phyloP scores from a whole-genome alignment of 805 yeast species.

The Ogataea ganodermae region DNA sequence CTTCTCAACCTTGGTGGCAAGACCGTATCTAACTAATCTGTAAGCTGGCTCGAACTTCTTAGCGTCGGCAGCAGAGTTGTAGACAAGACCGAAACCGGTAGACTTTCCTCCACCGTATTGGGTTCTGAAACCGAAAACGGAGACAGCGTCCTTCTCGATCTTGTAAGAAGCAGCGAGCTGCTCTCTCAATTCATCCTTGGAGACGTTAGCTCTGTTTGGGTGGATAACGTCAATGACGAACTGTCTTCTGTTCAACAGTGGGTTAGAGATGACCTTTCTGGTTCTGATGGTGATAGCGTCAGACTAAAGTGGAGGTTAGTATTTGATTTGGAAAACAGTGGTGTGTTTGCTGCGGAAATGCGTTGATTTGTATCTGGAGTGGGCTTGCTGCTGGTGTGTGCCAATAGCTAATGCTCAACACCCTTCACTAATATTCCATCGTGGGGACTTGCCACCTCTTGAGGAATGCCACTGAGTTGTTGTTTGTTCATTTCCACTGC shows the following conservation, averaged over 20 bases:
- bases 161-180: conserved; percentile 61
- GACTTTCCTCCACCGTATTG: conserved; percentile 99
- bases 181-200: conserved; percentile 98
- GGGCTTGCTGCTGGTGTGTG: too few species aligned
- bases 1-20: conserved; percentile 94
- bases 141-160: conserved; percentile 68
- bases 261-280: conserved; percentile 98
- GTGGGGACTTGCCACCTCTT: too few species aligned
- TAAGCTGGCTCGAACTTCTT: conserved; percentile 98
- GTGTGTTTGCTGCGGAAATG: not conserved
- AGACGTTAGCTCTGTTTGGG: conserved; percentile 99
- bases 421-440: too few species aligned
- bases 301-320: conserved; percentile 53
- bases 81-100: conserved; percentile 98
- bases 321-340: not conserved
- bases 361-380: too few species aligned
- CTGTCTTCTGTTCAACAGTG: conserved; percentile 98
- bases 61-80: conserved; percentile 97
- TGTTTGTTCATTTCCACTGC: conserved; percentile 7
- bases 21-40: conserved; percentile 99
- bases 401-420: too few species aligned
- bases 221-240: conserved; percentile 99
- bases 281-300: conserved; percentile 99
- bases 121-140: conserved; percentile 99
- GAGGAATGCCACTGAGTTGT: too few species aligned